phyloP scores from a whole-genome alignment of 345 rosid species.

The Crucihimalaya himalaica region DNA sequence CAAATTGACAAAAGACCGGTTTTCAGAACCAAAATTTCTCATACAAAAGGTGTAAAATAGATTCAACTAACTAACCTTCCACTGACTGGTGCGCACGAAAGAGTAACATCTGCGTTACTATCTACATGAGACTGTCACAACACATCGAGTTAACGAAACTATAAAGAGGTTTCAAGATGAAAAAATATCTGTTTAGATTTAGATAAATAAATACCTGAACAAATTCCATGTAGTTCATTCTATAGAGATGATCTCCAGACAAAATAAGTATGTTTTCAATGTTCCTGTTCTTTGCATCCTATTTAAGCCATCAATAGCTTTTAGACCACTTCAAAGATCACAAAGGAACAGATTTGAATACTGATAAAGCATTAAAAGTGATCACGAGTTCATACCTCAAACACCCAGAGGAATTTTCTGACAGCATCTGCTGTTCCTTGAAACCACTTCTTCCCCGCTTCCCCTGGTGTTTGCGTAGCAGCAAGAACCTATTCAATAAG shows the following conservation, averaged over 20 bases:
- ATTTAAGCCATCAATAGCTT: conserved; percentile 20
- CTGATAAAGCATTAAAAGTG: not conserved
- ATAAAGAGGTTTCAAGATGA: not conserved
- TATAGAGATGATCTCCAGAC: conserved; percentile 88
- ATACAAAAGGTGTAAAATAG: not conserved
- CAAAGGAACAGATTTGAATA: not conserved
- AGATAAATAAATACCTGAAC: conserved; percentile 59
- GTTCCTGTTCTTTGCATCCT: conserved; percentile 81
- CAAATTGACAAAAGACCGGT: conserved; percentile 11
- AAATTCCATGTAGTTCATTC: conserved; percentile 92
- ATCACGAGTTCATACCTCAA: conserved; percentile 55
- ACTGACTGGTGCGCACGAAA: conserved; percentile 36
- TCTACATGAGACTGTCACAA: conserved; percentile 37
- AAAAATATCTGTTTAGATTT: not conserved
- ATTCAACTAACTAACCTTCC: conserved; percentile 32
- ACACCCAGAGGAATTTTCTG: conserved; percentile 77
- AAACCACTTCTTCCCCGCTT: conserved; percentile 85
- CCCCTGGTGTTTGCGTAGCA: conserved; percentile 89
- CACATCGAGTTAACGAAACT: not conserved
- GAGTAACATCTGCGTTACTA: conserved; percentile 33
- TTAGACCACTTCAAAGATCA: not conserved
- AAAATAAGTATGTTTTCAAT: conserved; percentile 81
- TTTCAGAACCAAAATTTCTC: not conserved
- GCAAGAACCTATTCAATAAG: conserved; percentile 60
- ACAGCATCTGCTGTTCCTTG: conserved; percentile 98